Base-by-base conservation (phyloP, 1,284 basidiomycete species). In the Neonothopanus nambi region DNA sequence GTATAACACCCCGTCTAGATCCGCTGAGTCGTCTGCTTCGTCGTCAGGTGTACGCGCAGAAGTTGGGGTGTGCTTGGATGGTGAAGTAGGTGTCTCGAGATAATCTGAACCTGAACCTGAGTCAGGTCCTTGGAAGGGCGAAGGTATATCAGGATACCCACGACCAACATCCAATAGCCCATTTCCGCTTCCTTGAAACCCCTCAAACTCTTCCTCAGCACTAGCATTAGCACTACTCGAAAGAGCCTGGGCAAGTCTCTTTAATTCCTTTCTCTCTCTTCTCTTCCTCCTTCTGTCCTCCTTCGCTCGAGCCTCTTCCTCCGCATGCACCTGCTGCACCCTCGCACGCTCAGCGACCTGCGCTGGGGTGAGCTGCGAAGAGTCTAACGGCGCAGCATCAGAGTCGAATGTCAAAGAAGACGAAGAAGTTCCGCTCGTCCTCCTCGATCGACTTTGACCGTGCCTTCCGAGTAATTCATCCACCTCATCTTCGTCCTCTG, bases 301-400 rank as follows among this genome's bases (percentile, higher is more conserved):
- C 61, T 76, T 80, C 59, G 71, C 67, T 54, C 66, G 64, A 42
- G 65, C 64, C 56, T 74, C 67, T 49, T 70, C 73, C 48, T 76
- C 76, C 30, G 73, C 78, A 24, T n/a, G 42, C 13, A 28, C 41
- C 20, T 41, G 39, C 13, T 23, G 18, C 41, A 36, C 18, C 40
- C 26, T 26, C n/a, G 49, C 49, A 3, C 41, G 40, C 20, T 24
- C 20, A 15, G 30, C 50, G 17, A 36, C 26, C 12, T 36, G 23
- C 24, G 33, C 41, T 1, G 33, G 40, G 1, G 40, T 40, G 3
- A 33, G 17, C 12, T 23, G 2, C 7, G 76, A 72, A 3, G 77
- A 65, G 52, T 85, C 84, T 11, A 88, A 69, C 0, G 80, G 79
- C 8, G 85, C 76, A 3, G 86, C 85, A 55, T 88, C 86, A 2